Conservation (phyloP, 352 stramenopile genomes). For the Globisporangium ultimum region DNA sequence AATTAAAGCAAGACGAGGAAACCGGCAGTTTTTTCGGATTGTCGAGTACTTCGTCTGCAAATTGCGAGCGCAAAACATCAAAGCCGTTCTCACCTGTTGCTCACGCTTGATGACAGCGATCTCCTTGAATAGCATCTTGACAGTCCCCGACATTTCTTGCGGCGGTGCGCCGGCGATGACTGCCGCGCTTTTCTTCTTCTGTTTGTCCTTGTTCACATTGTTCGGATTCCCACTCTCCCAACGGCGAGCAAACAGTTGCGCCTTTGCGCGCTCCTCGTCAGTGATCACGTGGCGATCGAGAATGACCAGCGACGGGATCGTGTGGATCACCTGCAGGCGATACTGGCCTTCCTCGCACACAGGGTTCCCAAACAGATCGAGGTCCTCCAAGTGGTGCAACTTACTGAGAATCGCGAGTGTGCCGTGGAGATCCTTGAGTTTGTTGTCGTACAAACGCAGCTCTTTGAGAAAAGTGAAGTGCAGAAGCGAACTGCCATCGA, state of each 20-base stretch:
- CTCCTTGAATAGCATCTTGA: conserved; percentile 71
- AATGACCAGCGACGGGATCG: conserved; percentile 67
- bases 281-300: conserved; percentile 83
- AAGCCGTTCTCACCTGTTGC: conserved; percentile 21
- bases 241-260: conserved; percentile 22
- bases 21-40: not conserved
- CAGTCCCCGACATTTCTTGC: conserved; percentile 58
- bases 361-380: conserved; percentile 85
- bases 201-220: not conserved
- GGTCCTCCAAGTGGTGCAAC: conserved; percentile 60
- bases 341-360: conserved; percentile 84
- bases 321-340: conserved; percentile 72
- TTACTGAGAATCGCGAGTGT: conserved; percentile 45
- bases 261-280: conserved; percentile 50
- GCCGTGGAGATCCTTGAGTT: conserved; percentile 65
- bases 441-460: conserved; percentile 79
- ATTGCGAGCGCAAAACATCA: not conserved
- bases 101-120: conserved; percentile 46
- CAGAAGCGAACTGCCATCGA: conserved; percentile 39
- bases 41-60: not conserved
- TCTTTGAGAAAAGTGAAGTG: conserved; percentile 82
- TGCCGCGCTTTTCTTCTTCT: conserved; percentile 18
- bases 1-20: not conserved
- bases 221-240: not conserved
- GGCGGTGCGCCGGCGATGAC: conserved; percentile 27